Percentiles rank a stretch among this genome's conserved stretches.
phyloP scores from a whole-genome alignment of 2,329 filamentous ascomycete genomes.

The Dichotomopilus funicola region DNA sequence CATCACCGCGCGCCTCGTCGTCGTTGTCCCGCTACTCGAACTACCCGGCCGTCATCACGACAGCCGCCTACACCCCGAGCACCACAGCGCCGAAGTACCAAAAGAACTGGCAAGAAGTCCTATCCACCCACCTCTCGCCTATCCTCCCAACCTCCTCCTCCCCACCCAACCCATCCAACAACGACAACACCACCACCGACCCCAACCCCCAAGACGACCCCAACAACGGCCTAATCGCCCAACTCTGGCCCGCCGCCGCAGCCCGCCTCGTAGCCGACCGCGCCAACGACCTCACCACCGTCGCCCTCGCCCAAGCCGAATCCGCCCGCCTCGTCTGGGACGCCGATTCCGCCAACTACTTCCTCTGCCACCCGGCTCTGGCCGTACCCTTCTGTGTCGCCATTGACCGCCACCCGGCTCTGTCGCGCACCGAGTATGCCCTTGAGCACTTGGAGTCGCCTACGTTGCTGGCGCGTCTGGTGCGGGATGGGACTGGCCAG shows the following conservation, averaged over 20 bases:
- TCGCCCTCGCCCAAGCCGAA: constrained; percentile 60
- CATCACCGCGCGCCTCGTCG: constrained; percentile 15
- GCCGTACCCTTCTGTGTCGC: constrained; percentile 58
- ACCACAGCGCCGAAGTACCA: constrained; percentile 33
- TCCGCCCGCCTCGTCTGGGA: constrained; percentile 68
- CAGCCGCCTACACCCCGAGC: constrained; percentile 27
- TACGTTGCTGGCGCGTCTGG: constrained; percentile 53
- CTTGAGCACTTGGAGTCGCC: constrained; percentile 60
- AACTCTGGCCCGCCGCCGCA: constrained; percentile 61
- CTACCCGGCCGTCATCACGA: neutral
- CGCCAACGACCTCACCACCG: constrained; percentile 51
- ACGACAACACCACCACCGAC: neutral
- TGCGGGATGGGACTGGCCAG: constrained; percentile 51
- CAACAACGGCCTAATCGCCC: constrained; percentile 58
- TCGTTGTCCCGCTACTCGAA: constrained; percentile 10
- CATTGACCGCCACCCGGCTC: constrained; percentile 51
- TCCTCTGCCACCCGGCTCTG: constrained; percentile 57
- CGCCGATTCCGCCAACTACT: constrained; percentile 52
- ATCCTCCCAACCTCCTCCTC: constrained; percentile 32
- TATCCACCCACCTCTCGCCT: constrained; percentile 51
- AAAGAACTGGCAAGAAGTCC: constrained; percentile 51
- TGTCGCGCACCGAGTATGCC: constrained; percentile 56
- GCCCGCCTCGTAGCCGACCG: constrained; percentile 57
- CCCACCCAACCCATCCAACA: neutral
- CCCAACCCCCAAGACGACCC: too few relatives aligned